Evolutionary conservation across 495 filamentous ascomycete species (phyloP).

Genomic region (Aspergillus steynii): DNA sequence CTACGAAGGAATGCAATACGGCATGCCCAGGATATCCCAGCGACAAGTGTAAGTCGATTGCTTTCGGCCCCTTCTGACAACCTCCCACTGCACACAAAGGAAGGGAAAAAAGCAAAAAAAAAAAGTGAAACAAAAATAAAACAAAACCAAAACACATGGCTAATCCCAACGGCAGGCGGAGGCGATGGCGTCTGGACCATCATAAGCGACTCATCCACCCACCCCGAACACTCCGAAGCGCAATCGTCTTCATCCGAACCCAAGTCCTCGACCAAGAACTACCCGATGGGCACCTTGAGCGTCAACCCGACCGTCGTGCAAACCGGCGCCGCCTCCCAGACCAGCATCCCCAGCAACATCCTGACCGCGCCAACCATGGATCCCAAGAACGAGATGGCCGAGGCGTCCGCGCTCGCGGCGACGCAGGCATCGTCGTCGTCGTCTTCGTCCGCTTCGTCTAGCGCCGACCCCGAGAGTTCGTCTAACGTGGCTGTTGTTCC

Average conservation of each 20-base stretch:
- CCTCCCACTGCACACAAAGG: neutral
- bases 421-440: neutral
- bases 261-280: neutral
- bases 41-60: conserved; percentile 33
- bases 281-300: conserved; percentile 13
- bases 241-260: neutral
- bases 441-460: neutral
- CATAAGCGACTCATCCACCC: neutral
- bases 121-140: neutral
- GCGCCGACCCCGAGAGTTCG: neutral
- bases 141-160: neutral
- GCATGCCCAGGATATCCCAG: conserved; percentile 33
- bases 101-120: neutral
- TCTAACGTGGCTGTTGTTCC: neutral
- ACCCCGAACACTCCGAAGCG: conserved; percentile 11
- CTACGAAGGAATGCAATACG: conserved; percentile 32
- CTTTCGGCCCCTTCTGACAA: neutral
- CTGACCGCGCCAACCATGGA: neutral
- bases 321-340: conserved; percentile 14
- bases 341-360: conserved; percentile 13
- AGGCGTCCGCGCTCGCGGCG: neutral
- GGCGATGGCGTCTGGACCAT: conserved; percentile 33
- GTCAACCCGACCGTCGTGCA: conserved; percentile 22
- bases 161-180: conserved; percentile 29
- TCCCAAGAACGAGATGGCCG: neutral